Percentiles rank a stretch among this genome's conserved stretches.
phyloP scores from a whole-genome alignment of 495 filamentous ascomycete species.

The Trichocladium antarcticum region DNA sequence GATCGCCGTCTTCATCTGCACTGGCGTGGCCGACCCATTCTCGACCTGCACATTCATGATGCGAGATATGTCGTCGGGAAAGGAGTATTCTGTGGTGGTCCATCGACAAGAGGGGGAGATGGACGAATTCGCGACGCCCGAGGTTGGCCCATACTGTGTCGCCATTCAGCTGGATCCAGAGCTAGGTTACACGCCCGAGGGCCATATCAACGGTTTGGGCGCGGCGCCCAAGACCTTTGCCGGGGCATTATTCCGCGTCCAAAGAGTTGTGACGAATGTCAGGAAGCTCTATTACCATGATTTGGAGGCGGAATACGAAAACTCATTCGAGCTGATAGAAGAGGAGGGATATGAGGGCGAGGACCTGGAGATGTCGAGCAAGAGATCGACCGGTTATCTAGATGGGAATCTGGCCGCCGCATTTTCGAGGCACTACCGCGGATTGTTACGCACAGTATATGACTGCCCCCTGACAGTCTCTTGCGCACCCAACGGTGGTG shows the following conservation, averaged over 20 bases:
- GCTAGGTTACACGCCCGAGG: not conserved
- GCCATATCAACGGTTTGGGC: not conserved
- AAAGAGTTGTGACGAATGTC: conserved; percentile 13
- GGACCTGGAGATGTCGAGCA: conserved; percentile 4
- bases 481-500: not conserved
- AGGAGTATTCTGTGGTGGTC: conserved; percentile 8
- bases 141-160: conserved; percentile 14
- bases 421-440: not conserved
- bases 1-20: conserved; percentile 14
- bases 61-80: conserved; percentile 3
- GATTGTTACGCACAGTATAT: conserved; percentile 11
- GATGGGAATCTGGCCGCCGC: conserved; percentile 6
- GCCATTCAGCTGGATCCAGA: conserved; percentile 13
- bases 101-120: conserved; percentile 12
- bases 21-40: conserved; percentile 4
- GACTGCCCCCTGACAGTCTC: conserved; percentile 17
- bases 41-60: conserved; percentile 10
- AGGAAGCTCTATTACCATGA: conserved; percentile 12
- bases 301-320: conserved; percentile 10
- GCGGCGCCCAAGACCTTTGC: conserved; percentile 2
- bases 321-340: conserved; percentile 15
- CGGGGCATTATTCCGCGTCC: conserved; percentile 14
- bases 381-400: conserved; percentile 4
- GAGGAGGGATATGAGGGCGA: not conserved
- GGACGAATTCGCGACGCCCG: conserved; percentile 16